Percentiles rank a stretch among this genome's conserved stretches.
phyloP scores from a whole-genome alignment of 345 rosid genomes.

The Heritiera littoralis region DNA sequence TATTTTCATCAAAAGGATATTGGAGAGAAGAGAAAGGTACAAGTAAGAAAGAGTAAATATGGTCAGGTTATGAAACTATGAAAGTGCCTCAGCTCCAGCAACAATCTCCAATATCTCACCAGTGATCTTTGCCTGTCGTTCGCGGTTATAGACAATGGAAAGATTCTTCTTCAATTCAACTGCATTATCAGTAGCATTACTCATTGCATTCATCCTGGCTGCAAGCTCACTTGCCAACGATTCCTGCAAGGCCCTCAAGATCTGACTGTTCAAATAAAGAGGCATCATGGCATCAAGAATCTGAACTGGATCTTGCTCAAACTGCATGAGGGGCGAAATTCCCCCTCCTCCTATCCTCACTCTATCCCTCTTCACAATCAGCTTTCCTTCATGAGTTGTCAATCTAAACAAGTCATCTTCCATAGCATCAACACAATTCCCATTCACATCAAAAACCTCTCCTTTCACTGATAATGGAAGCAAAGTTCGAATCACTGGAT shows the following conservation, averaged over 20 bases:
- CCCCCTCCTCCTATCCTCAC: conserved; percentile 30
- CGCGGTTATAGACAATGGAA: conserved; percentile 55
- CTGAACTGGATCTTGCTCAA: conserved; percentile 91
- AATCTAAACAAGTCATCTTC: conserved; percentile 85
- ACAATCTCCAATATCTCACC: conserved; percentile 78
- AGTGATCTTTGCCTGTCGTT: conserved; percentile 77
- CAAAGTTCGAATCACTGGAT: conserved; percentile 70
- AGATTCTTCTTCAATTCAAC: conserved; percentile 70
- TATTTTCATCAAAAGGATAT: too few relatives aligned
- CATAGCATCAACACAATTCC: conserved; percentile 65
- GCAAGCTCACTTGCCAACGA: conserved; percentile 85
- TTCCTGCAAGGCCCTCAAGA: conserved; percentile 84
- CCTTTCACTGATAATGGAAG: conserved; percentile 65
- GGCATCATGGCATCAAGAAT: conserved; percentile 96
- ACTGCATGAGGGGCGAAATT: conserved; percentile 65
- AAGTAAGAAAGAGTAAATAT: background rate
- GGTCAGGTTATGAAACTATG: background rate
- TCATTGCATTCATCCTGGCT: conserved; percentile 88
- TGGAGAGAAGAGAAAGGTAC: background rate
- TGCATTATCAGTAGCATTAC: conserved; percentile 79
- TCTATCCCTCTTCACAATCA: conserved; percentile 60
- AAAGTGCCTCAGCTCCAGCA: conserved; percentile 86
- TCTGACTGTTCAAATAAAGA: conserved; percentile 80
- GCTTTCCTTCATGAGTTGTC: conserved; percentile 74
- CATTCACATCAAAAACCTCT: conserved; percentile 57